Evolutionary conservation across 2,329 filamentous ascomycete species (phyloP).

Genomic region (Aureobasidium sp.): DNA sequence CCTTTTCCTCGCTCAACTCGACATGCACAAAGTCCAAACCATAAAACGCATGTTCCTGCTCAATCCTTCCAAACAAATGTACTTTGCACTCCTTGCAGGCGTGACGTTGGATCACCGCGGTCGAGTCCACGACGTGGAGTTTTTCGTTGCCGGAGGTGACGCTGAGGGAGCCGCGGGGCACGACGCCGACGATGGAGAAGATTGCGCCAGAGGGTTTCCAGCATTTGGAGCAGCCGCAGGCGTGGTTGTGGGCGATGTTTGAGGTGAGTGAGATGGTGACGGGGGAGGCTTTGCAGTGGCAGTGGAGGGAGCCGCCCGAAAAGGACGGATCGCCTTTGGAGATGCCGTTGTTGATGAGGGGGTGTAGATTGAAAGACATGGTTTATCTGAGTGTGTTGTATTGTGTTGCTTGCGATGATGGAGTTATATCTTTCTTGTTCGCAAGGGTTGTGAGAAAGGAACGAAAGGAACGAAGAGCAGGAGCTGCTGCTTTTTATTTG

Average conservation of each 20-base stretch:
- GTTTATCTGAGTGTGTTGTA: neutral
- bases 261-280: conserved; percentile 51
- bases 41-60: conserved; percentile 57
- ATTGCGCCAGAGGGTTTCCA: conserved; percentile 59
- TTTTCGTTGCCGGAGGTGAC: conserved; percentile 53
- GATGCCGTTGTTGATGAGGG: conserved; percentile 54
- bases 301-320: conserved; percentile 53
- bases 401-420: neutral
- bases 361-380: conserved; percentile 46
- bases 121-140: conserved; percentile 47
- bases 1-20: conserved; percentile 50
- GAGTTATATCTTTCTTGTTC: neutral
- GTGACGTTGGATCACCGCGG: conserved; percentile 52
- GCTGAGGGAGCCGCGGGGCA: conserved; percentile 43
- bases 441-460: neutral
- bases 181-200: conserved; percentile 56
- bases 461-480: neutral
- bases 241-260: conserved; percentile 61
- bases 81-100: conserved; percentile 55
- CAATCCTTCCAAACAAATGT: conserved; percentile 58
- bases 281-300: conserved; percentile 48
- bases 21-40: conserved; percentile 62
- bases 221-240: conserved; percentile 64
- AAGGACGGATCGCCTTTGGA: conserved; percentile 47
- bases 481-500: neutral